These are phyloP conservation scores for Nissolia schottii DNA, from an alignment of 306 rosid species.

Conservation along the genomic window DNA sequence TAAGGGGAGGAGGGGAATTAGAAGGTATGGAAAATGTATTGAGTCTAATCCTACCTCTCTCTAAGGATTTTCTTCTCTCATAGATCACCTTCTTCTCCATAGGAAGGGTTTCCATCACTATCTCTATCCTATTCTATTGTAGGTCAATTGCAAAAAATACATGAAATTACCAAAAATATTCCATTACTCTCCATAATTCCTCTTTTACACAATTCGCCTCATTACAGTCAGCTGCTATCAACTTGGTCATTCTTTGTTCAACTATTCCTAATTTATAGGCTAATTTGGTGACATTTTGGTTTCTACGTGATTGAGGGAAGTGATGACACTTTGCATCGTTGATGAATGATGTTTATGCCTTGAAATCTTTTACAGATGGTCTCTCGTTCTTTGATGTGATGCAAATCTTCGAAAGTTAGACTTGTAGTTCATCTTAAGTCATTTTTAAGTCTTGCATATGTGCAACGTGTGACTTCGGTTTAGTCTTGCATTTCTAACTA, in stretches of 20 bases:
- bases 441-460: neutral
- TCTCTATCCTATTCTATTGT: no score
- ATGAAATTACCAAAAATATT: no score
- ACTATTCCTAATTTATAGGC: neutral
- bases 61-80: no score
- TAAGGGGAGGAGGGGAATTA: no score
- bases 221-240: neutral
- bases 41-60: no score
- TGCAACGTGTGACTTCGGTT: neutral
- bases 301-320: neutral
- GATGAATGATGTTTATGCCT: neutral
- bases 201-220: no score
- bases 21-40: no score
- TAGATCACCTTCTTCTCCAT: no score
- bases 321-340: no score
- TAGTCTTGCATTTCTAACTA: neutral
- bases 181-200: no score
- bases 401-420: neutral
- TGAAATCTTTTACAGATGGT: neutral
- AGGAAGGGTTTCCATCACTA: no score
- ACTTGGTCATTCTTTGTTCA: neutral
- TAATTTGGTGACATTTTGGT: neutral
- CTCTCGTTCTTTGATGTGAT: neutral
- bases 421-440: neutral
- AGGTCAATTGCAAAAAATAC: no score